Base-by-base conservation (phyloP, 805 yeast species). In the Ogataea salicorniae region DNA sequence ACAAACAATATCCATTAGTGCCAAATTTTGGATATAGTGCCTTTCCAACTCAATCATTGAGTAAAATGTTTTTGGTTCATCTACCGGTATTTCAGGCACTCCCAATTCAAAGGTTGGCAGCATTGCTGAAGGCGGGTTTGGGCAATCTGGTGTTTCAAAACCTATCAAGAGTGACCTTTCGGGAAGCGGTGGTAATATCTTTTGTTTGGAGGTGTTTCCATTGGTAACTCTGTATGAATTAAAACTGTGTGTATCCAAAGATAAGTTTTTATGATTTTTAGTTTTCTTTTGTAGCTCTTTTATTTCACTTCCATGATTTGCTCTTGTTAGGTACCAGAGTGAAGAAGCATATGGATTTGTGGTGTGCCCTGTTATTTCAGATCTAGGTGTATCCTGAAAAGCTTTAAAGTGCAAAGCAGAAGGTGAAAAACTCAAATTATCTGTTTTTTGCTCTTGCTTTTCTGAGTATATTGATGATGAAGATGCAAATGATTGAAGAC, bases 271-370 rank as follows among this genome's bases (percentile, higher is more conserved):
- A 39, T 45, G 36, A 26, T 23, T 44, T 17, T 45, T 44, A 15
- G 52, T 58, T 47, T 45, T 62, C 46, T 43, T 53, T 50, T 50
- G 62, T 45, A 69, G 63, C 16, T 56, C 53, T 14, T 55, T 56
- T 11, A 72, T 67, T 26, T 72, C 70, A 8, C 60, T 57, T 9
- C 68, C 66, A 23, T 67, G 64, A 37, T 62, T 67, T 2, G 70
- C 64, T 22, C 74, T 56, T 8, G 66, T 55, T 2, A 58, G 47
- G 42, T 58, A 63, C 78, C 78, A 74, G 15, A 73, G 51, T 1
- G 77, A 72, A 37, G 64, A 60, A 0, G 77, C 64, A 54, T 74
- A 74, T 0, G 78, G 78, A 45, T 74, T 74, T 17, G 42, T 26
- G 31, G 31, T 26, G 31, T 26, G 13, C 3, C 38, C 9, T 31